phyloP scores from a whole-genome alignment of 345 rosid genomes.

The Eucalyptus paniculata region DNA sequence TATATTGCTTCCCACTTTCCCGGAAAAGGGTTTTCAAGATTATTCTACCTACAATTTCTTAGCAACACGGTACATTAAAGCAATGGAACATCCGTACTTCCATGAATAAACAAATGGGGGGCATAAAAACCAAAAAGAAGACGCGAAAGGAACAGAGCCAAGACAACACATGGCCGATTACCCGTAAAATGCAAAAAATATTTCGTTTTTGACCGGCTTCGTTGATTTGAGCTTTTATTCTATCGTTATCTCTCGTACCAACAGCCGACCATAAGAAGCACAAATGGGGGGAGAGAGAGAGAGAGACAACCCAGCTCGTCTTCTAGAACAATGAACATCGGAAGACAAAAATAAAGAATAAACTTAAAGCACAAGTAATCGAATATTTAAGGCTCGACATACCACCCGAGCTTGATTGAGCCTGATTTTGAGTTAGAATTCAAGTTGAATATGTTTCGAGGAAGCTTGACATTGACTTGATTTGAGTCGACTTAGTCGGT shows the following conservation, averaged over 20 bases:
- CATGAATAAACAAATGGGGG: background rate
- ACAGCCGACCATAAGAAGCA: background rate
- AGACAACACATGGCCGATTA: background rate
- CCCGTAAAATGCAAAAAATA: background rate
- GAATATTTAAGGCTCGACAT: background rate
- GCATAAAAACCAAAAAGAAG: background rate
- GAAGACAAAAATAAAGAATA: background rate
- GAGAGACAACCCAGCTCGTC: background rate
- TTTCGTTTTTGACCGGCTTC: background rate
- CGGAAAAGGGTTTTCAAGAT: background rate
- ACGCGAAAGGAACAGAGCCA: background rate
- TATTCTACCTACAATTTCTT: background rate
- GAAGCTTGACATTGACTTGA: background rate
- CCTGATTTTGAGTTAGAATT: background rate
- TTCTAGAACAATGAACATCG: background rate
- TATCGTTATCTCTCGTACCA: background rate
- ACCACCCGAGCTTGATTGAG: background rate
- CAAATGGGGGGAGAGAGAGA: background rate
- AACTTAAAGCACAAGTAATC: background rate
- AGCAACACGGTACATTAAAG: background rate
- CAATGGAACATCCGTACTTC: background rate
- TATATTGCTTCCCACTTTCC: background rate
- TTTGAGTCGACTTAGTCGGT: background rate
- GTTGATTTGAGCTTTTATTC: background rate
- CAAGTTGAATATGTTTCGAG: background rate